Evolutionary conservation across 2,329 filamentous ascomycete species (phyloP).

Genomic region (Hypoxylon sp.): DNA sequence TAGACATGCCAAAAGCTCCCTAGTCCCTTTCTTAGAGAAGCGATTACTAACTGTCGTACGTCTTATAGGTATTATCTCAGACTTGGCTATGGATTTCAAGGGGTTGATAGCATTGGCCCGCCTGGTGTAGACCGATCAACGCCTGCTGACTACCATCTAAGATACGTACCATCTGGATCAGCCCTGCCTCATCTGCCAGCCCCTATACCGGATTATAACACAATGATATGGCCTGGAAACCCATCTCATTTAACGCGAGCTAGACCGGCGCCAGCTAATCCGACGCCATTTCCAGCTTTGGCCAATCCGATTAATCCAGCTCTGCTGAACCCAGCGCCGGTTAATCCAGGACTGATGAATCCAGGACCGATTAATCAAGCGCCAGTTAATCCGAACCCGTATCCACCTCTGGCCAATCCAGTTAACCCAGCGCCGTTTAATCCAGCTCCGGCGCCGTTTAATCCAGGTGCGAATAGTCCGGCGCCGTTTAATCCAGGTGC

Average conservation of each 20-base stretch:
- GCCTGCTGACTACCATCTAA: slow-evolving; percentile 20
- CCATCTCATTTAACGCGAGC: too few relatives aligned
- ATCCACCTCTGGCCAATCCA: neutral
- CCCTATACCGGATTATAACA: too few relatives aligned
- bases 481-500: too few relatives aligned
- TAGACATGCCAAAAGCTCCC: neutral
- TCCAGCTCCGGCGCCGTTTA: too few relatives aligned
- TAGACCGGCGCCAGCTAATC: neutral
- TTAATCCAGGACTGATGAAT: neutral
- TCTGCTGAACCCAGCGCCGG: too few relatives aligned
- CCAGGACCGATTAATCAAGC: neutral
- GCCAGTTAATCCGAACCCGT: neutral
- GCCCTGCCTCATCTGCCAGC: neutral
- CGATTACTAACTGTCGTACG: neutral
- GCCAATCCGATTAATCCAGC: neutral
- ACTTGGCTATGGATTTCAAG: slow-evolving; percentile 51
- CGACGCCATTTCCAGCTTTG: neutral
- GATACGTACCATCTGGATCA: neutral
- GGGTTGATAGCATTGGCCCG: slow-evolving; percentile 43
- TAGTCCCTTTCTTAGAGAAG: neutral
- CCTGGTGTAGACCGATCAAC: neutral
- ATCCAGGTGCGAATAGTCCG: too few relatives aligned
- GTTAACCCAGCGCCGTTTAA: too few relatives aligned
- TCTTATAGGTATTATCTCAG: slow-evolving; percentile 55
- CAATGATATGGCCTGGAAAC: too few relatives aligned